phyloP scores from a whole-genome alignment of 805 yeast genomes.

The Nakazawaea ishiwadae region DNA sequence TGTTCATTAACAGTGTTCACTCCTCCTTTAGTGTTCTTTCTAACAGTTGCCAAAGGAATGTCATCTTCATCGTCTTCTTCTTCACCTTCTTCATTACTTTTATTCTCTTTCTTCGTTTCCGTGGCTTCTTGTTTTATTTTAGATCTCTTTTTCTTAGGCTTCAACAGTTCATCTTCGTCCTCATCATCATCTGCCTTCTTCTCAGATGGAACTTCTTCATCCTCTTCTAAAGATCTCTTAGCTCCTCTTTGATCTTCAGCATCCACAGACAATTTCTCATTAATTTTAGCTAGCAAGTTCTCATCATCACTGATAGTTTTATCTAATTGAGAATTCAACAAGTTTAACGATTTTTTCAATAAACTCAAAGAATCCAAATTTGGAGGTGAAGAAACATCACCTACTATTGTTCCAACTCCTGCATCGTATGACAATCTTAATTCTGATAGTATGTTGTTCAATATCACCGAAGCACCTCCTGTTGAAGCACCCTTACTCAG shows the following conservation, averaged over 20 bases:
- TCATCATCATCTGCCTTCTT: slow-evolving; percentile 3
- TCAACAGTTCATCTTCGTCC: slow-evolving; percentile 12
- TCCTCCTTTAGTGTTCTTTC: background rate
- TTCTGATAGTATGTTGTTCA: slow-evolving; percentile 49
- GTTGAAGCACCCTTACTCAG: slow-evolving; percentile 8
- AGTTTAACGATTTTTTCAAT: slow-evolving; percentile 31
- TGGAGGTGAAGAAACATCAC: slow-evolving; percentile 45
- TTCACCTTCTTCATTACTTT: background rate
- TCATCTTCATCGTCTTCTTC: slow-evolving; percentile 13
- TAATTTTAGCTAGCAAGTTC: slow-evolving; percentile 21
- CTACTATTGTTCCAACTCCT: slow-evolving; percentile 56
- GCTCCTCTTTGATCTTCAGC: background rate
- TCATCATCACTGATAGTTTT: slow-evolving; percentile 28
- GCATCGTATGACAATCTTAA: slow-evolving; percentile 52
- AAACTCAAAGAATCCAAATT: slow-evolving; percentile 15
- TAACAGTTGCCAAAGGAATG: slow-evolving; percentile 7
- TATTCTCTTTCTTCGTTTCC: no score
- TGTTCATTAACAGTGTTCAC: background rate
- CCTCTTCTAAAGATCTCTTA: slow-evolving; percentile 2
- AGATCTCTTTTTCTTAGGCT: slow-evolving; percentile 17
- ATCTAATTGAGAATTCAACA: slow-evolving; percentile 33
- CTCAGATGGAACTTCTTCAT: slow-evolving; percentile 7
- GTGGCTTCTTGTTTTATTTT: slow-evolving; percentile 14
- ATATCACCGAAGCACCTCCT: slow-evolving; percentile 31
- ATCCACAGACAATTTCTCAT: slow-evolving; percentile 9